phyloP scores from a whole-genome alignment of 2,329 filamentous ascomycete genomes.

The Hirsutella thompsonii region DNA sequence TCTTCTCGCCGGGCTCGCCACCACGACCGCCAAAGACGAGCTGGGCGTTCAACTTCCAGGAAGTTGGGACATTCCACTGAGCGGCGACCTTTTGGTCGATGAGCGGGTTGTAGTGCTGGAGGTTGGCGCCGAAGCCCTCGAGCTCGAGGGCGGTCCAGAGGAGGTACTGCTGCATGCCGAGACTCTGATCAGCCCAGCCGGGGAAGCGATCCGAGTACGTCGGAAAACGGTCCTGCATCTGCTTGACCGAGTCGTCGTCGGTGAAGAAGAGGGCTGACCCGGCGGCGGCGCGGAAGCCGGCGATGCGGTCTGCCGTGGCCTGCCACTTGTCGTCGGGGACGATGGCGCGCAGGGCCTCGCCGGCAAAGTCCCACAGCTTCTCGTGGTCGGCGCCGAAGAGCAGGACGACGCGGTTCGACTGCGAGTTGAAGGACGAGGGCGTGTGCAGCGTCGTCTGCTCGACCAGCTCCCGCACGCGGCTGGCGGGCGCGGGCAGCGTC shows the following conservation, averaged over 20 bases:
- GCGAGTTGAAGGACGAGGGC: conserved; percentile 80
- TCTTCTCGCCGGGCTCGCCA: conserved; percentile 47
- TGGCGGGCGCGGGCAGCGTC: conserved; percentile 36
- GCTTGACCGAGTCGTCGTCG: conserved; percentile 54
- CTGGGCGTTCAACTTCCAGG: conserved; percentile 72
- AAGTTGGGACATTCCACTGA: conserved; percentile 56
- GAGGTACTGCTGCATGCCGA: conserved; percentile 66
- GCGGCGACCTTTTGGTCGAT: conserved; percentile 59
- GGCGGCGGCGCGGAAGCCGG: conserved; percentile 55
- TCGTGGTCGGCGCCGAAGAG: conserved; percentile 75
- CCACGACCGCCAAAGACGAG: conserved; percentile 66
- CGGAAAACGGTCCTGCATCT: conserved; percentile 55
- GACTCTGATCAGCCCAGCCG: conserved; percentile 61
- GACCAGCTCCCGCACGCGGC: conserved; percentile 52
- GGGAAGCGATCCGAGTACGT: conserved; percentile 71
- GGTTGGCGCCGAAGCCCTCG: conserved; percentile 75
- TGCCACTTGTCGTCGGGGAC: conserved; percentile 54
- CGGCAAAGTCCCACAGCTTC: conserved; percentile 69
- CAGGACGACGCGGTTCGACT: conserved; percentile 66
- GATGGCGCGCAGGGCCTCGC: conserved; percentile 35
- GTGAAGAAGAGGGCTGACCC: conserved; percentile 85
- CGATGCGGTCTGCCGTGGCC: conserved; percentile 29
- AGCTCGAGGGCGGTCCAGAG: conserved; percentile 73
- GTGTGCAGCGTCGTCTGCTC: conserved; percentile 51
- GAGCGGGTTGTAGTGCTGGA: conserved; percentile 89